These are phyloP conservation scores for Talaromyces sp. DNA, from an alignment of 2,329 filamentous ascomycete species.

Conservation along the genomic window DNA sequence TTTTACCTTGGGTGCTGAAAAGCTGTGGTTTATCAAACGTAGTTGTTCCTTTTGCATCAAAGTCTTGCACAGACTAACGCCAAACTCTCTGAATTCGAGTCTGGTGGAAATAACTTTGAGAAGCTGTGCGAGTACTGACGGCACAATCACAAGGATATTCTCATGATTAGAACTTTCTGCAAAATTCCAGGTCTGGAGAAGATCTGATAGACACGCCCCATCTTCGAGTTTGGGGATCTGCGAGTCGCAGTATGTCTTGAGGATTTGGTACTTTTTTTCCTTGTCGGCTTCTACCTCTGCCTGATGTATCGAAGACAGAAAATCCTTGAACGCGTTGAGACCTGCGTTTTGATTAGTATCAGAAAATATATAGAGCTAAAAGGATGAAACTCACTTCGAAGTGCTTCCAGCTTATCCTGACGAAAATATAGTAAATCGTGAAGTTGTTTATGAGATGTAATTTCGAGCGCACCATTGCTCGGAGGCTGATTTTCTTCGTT, in stretches of 20 bases:
- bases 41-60: slow-evolving; percentile 76
- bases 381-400: slow-evolving; percentile 58
- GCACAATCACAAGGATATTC: slow-evolving; percentile 72
- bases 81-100: slow-evolving; percentile 70
- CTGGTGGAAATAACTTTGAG: slow-evolving; percentile 72
- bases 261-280: slow-evolving; percentile 39
- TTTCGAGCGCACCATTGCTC: slow-evolving; percentile 21
- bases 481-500: slow-evolving; percentile 19
- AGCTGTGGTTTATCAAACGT: slow-evolving; percentile 72
- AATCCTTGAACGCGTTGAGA: slow-evolving; percentile 44
- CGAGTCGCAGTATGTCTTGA: slow-evolving; percentile 50
- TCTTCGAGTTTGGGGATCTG: slow-evolving; percentile 54
- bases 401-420: slow-evolving; percentile 57
- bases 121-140: slow-evolving; percentile 76
- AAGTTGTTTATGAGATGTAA: slow-evolving; percentile 60
- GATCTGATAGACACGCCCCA: slow-evolving; percentile 66
- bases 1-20: slow-evolving; percentile 77
- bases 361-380: background rate
- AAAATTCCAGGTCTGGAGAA: slow-evolving; percentile 86
- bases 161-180: slow-evolving; percentile 77
- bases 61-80: slow-evolving; percentile 74
- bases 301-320: slow-evolving; percentile 39
- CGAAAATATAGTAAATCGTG: slow-evolving; percentile 66
- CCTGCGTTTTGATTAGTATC: slow-evolving; percentile 26
- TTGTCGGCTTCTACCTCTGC: slow-evolving; percentile 35